A percentile compares a stretch with the other conserved stretches of the same genome.
These are phyloP conservation scores for Lactifluus echinatus DNA, from an alignment of 768 basidiomycete genomes.

Conservation along the genomic window DNA sequence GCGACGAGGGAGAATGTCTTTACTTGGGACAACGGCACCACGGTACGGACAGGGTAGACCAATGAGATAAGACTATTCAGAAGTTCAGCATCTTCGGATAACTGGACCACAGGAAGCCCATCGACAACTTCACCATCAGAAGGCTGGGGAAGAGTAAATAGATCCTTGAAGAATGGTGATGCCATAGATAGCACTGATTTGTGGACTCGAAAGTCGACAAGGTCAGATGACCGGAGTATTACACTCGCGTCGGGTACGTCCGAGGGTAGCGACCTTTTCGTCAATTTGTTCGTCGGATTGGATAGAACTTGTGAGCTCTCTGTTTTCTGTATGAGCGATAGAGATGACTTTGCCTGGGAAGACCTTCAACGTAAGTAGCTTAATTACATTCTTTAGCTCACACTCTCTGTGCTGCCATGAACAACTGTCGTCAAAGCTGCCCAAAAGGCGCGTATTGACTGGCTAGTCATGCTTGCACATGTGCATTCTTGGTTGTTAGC, in stretches of 20 bases:
- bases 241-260: not conserved
- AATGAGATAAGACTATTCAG: no score
- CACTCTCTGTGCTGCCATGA: not conserved
- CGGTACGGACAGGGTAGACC: no score
- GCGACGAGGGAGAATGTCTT: constrained; percentile 1
- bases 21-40: not conserved
- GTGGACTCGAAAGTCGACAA: not conserved
- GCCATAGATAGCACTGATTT: not conserved
- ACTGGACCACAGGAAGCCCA: not conserved
- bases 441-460: not conserved
- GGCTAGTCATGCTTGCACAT: not conserved
- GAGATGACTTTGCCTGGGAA: not conserved
- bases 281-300: no score
- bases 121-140: not conserved
- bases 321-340: not conserved
- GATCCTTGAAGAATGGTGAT: not conserved
- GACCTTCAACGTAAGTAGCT: not conserved
- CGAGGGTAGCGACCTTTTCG: not conserved
- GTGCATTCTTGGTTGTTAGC: not conserved
- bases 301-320: not conserved
- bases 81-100: no score
- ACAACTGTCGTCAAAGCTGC: not conserved
- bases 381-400: not conserved
- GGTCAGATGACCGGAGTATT: not conserved
- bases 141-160: not conserved